These are phyloP conservation scores for Lophium mytilinum DNA, from an alignment of 495 filamentous ascomycete genomes.

Conservation along the genomic window DNA sequence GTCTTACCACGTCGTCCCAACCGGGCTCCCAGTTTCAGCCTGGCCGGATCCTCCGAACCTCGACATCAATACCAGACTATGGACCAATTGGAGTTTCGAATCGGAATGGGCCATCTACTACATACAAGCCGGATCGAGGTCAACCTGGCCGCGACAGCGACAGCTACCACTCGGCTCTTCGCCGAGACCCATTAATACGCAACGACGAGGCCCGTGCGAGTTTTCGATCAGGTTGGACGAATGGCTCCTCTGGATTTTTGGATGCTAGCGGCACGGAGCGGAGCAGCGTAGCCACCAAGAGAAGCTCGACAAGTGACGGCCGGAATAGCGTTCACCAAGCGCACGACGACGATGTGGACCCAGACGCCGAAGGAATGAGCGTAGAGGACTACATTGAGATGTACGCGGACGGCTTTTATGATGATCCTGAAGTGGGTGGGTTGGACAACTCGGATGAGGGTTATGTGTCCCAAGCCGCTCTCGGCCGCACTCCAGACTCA, in stretches of 20 bases:
- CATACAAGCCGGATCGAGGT: slow-evolving; percentile 20
- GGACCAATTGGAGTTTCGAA: not conserved
- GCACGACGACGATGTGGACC: slow-evolving; percentile 32
- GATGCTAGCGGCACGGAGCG: slow-evolving; percentile 65
- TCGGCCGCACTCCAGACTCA: not conserved
- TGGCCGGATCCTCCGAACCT: slow-evolving; percentile 8
- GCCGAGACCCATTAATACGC: not conserved
- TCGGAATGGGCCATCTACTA: slow-evolving; percentile 8
- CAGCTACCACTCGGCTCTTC: slow-evolving; percentile 9
- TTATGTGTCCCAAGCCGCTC: slow-evolving; percentile 1
- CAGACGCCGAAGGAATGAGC: slow-evolving; percentile 62
- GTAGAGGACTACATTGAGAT: slow-evolving; percentile 90
- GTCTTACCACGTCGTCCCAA: slow-evolving; percentile 14
- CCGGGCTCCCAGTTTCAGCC: not conserved
- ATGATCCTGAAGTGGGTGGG: slow-evolving; percentile 39
- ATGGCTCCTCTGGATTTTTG: slow-evolving; percentile 62
- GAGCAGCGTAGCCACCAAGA: slow-evolving; percentile 72
- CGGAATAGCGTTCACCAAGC: not conserved
- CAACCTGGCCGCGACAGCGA: slow-evolving; percentile 17
- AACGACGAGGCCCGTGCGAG: slow-evolving; percentile 57
- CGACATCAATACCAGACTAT: slow-evolving; percentile 22
- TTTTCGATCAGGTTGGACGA: slow-evolving; percentile 61
- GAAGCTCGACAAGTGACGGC: slow-evolving; percentile 59
- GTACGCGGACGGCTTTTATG: slow-evolving; percentile 78
- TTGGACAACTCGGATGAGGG: slow-evolving; percentile 3